A percentile compares a stretch with the other conserved stretches of the same genome.
Conservation (phyloP, 345 rosid species). For the Erodium maritimum region DNA sequence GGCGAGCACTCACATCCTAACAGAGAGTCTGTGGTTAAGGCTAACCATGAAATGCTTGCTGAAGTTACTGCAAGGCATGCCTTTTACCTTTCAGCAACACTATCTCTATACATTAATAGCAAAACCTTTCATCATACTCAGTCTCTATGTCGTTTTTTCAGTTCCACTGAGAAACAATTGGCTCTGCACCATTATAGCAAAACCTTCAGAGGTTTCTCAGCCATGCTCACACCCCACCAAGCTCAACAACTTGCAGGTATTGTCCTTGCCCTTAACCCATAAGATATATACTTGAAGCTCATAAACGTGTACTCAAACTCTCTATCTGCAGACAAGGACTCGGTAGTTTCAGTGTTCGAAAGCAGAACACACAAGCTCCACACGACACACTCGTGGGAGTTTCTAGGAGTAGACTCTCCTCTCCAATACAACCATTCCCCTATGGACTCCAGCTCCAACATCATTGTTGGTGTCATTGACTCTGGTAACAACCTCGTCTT, state of each 20-base stretch:
- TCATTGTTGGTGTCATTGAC: conserved; percentile 35
- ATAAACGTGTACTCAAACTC: no score
- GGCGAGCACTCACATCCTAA: conserved; percentile 34
- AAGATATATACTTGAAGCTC: background rate
- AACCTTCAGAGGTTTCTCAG: conserved; percentile 42
- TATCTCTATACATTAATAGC: no score
- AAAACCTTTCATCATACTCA: background rate
- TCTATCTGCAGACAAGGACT: conserved; percentile 18
- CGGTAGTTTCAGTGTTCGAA: conserved; percentile 29
- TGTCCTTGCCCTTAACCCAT: background rate
- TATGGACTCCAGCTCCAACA: conserved; percentile 12
- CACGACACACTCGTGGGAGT: conserved; percentile 45
- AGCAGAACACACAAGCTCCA: conserved; percentile 28
- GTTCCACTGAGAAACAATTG: conserved; percentile 15
- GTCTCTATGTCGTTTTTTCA: background rate
- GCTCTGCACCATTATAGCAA: conserved; percentile 36
- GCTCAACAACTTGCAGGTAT: conserved; percentile 23
- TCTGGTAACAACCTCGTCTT: conserved; percentile 21
- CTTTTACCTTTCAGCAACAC: background rate
- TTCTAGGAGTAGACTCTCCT: conserved; percentile 22
- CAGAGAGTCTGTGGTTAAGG: conserved; percentile 29
- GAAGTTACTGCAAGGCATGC: conserved; percentile 29
- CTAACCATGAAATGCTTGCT: conserved; percentile 29
- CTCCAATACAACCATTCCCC: conserved; percentile 11
- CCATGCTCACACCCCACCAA: conserved; percentile 36